Evolutionary conservation across 805 yeast genomes (phyloP).

Genomic region (Wickerhamomyces kurtzmanii): DNA sequence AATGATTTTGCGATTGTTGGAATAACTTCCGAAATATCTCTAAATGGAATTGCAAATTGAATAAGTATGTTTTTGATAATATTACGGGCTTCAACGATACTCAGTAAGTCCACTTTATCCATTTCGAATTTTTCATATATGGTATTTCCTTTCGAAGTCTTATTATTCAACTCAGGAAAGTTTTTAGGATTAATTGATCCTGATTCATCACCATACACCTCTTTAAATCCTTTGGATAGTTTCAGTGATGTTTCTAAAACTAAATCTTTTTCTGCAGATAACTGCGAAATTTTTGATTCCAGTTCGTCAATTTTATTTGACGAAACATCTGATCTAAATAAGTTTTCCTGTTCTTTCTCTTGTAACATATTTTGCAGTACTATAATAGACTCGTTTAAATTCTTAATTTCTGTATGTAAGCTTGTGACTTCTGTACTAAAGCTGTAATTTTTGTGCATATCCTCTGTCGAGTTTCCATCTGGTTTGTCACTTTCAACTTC

Average conservation of each 20-base stretch:
- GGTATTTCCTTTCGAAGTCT: conserved; percentile 5
- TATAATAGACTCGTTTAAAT: no score
- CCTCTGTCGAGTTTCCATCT: no score
- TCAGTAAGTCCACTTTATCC: conserved; percentile 17
- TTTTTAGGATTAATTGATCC: conserved; percentile 14
- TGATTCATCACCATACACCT: conserved; percentile 13
- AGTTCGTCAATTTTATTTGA: conserved; percentile 3
- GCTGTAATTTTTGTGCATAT: no score
- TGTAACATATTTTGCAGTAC: no score
- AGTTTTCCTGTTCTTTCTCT: no score
- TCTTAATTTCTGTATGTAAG: no score
- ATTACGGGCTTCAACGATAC: conserved; percentile 21
- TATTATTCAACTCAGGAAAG: conserved; percentile 16
- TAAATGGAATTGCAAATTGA: conserved; percentile 20
- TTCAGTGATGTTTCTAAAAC: no score
- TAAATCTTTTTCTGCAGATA: no score
- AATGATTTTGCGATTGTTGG: conserved; percentile 17
- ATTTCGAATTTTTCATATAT: conserved; percentile 14
- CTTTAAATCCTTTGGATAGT: conserved; percentile 2
- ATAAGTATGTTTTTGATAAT: conserved; percentile 22
- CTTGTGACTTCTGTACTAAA: no score
- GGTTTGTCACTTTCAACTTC: no score
- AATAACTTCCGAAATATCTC: conserved; percentile 15
- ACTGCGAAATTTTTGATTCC: conserved; percentile 2
- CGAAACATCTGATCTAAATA: no score